phyloP scores from a whole-genome alignment of 164 flowering plant species.

The Nymphaea colorata region DNA sequence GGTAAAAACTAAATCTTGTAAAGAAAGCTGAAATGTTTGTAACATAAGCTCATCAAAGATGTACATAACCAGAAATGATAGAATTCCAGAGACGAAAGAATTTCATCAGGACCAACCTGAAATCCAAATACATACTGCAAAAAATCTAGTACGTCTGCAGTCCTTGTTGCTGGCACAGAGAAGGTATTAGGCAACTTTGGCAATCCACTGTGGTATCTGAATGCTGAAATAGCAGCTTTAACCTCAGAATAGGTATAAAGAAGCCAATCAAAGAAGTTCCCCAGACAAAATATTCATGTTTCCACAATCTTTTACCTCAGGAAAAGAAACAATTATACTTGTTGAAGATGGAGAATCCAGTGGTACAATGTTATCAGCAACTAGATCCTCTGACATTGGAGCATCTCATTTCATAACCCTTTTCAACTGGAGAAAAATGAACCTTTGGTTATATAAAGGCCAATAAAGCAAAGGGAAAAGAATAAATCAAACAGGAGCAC shows the following conservation, averaged over 20 bases:
- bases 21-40: neutral
- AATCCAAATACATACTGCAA: constrained; percentile 87
- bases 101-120: constrained; percentile 43
- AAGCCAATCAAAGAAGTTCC: too few species aligned
- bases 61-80: neutral
- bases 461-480: too few species aligned
- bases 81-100: too few species aligned
- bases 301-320: too few species aligned
- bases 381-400: constrained; percentile 81
- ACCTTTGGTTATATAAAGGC: too few species aligned
- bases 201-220: constrained; percentile 51
- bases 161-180: constrained; percentile 51
- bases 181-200: constrained; percentile 69
- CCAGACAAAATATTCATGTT: too few species aligned
- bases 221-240: constrained; percentile 64
- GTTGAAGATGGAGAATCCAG: constrained; percentile 58
- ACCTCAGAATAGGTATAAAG: too few species aligned
- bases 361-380: constrained; percentile 89
- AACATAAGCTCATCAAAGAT: neutral
- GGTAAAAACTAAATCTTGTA: too few species aligned
- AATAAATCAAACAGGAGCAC: too few species aligned
- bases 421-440: constrained; percentile 38
- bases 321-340: too few species aligned
- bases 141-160: constrained; percentile 71
- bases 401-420: constrained; percentile 87